Evolutionary conservation across 768 basidiomycete species (phyloP), one percentile per base, ranked within the genome.

Genomic region (Tricholoma saponaceum): DNA sequence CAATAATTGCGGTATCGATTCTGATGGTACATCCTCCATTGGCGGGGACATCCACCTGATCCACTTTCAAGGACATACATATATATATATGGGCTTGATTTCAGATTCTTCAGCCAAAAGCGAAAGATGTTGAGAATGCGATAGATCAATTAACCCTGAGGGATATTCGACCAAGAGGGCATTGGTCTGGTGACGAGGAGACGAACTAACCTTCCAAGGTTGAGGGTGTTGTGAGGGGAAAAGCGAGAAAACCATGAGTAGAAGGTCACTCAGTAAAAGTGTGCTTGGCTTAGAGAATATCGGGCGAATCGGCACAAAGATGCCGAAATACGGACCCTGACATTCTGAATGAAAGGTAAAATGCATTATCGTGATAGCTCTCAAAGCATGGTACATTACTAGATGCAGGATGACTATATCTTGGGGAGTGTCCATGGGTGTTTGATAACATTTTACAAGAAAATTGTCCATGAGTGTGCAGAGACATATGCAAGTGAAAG

Each of bases 151-250:
- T 30, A 87, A 75, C 0, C 86, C 85, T 8, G 77, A 76, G 12
- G 85, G 83, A 64, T 86, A 87, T 67, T 88, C 86, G 25, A 85
- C 81, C 87, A 86, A 87, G 68, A 85, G 87, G 12, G 74, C 3
- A 71, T 74, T 14, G 82, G 70, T 32, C 66, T 57, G 10, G 72
- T 61, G 51, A 86, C 78, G 35, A 57, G 72, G 16, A 83, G 81
- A 53, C 78, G 78, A 51, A 73, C 65, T 51, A 73, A 67, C 79
- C 83, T 82, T 56, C 74, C 61, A 55, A 51, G 25, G 52, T 51
- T 41, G 67, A 64, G 28, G 54, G 47, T 50, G 59, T 53, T 59
- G 55, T 56, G 52, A 49, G 46, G 10, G 51, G 23, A 53, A 44
- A 46, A 12, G 5, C 46, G 46, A 28, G 20, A 30, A 26, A 12